These are phyloP conservation scores for Fusarium vanettenii DNA, from an alignment of 2,329 filamentous ascomycete genomes.

Conservation along the genomic window DNA sequence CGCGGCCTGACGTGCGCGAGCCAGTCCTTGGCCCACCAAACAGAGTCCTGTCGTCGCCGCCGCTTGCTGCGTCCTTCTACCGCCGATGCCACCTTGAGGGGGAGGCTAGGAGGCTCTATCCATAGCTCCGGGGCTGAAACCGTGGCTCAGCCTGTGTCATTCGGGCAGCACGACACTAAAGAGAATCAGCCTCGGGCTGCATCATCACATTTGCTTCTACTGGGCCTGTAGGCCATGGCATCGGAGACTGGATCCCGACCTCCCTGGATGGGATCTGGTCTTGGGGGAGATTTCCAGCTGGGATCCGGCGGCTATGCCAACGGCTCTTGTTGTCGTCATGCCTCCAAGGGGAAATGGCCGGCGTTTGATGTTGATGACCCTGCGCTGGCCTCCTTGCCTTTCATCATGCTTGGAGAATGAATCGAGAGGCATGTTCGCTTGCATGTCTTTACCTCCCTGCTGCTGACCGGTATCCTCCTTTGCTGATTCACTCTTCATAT, in stretches of 20 bases:
- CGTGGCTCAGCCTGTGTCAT: slow-evolving; percentile 40
- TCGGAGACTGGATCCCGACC: neutral
- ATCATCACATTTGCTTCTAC: slow-evolving; percentile 10
- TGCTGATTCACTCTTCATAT: neutral
- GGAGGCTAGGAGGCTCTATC: slow-evolving; percentile 1
- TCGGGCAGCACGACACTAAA: slow-evolving; percentile 29
- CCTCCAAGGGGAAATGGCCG: slow-evolving; percentile 25
- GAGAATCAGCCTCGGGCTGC: slow-evolving; percentile 11
- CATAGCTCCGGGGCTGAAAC: slow-evolving; percentile 42
- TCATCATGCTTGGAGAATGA: neutral
- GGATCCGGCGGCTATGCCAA: slow-evolving; percentile 29
- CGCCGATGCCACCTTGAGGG: slow-evolving; percentile 23
- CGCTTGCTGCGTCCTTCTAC: slow-evolving; percentile 17
- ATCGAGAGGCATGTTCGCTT: neutral
- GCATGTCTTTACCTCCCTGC: slow-evolving; percentile 4
- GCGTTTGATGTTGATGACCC: slow-evolving; percentile 39
- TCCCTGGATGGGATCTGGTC: slow-evolving; percentile 16
- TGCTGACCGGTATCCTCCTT: neutral
- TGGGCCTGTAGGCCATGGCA: neutral
- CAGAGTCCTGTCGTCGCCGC: slow-evolving; percentile 23
- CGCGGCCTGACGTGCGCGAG: slow-evolving; percentile 36
- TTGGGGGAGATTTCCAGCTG: slow-evolving; percentile 21
- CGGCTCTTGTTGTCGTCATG: slow-evolving; percentile 10
- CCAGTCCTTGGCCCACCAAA: slow-evolving; percentile 32
- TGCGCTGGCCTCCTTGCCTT: slow-evolving; percentile 12